These are phyloP conservation scores for Penicillium pancosmium DNA, from an alignment of 495 filamentous ascomycete species.

Conservation along the genomic window DNA sequence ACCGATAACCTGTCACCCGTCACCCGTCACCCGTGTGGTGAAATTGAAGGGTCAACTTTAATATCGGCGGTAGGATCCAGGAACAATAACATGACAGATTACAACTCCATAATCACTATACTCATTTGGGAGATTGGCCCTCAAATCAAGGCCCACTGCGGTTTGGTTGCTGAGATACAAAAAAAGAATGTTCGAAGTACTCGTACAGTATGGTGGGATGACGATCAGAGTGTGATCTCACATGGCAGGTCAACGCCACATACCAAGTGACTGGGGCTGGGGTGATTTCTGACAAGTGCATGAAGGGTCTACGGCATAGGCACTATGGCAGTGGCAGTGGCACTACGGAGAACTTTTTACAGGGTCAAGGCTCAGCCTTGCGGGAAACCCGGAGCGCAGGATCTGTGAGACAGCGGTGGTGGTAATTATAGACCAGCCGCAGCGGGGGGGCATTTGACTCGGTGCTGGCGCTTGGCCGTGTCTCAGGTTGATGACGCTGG, in stretches of 20 bases:
- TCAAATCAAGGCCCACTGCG: neutral
- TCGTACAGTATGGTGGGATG: neutral
- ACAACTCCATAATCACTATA: neutral
- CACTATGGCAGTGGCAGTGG: no score
- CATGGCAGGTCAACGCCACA: neutral
- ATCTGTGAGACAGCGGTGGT: neutral
- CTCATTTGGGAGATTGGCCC: slow-evolving; percentile 2
- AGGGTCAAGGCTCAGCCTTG: no score
- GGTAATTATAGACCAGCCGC: slow-evolving; percentile 3
- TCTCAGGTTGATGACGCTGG: slow-evolving; percentile 24
- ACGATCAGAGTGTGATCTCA: neutral
- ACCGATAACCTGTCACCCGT: no score
- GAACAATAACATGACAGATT: neutral
- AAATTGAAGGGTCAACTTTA: no score
- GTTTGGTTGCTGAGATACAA: neutral
- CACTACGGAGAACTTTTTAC: no score
- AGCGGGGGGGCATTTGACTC: neutral
- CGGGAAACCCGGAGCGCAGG: no score
- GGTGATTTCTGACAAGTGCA: no score
- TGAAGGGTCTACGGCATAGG: no score
- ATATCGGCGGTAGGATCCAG: no score
- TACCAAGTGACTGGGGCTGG: no score
- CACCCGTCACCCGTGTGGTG: no score
- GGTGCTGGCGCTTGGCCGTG: slow-evolving; percentile 16
- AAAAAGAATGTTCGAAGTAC: neutral